Base-by-base conservation (phyloP, 139 green algal species). In the Coccomyxa sp. region DNA sequence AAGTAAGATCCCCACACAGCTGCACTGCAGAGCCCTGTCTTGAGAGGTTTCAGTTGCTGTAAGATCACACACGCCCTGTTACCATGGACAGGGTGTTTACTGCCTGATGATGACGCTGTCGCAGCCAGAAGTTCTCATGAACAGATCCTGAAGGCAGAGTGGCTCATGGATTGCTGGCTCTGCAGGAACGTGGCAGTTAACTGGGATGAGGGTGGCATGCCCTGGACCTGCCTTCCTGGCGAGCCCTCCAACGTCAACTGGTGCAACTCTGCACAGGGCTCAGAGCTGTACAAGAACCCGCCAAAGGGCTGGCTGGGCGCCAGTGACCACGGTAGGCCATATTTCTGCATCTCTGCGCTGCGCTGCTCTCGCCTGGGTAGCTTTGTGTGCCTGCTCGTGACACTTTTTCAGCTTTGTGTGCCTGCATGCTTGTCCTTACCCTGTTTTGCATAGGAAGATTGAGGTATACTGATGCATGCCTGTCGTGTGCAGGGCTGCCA, bases 191-290 rank as follows among this genome's bases (percentile, higher is more conserved):
- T 74, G 33, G 33, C 2, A 8, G 44, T 74, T 12, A 74, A 74
- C 14, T 34, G 29, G 69, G 34, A 74, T 12, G 34, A 50, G 69
- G 69, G 69, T 12, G 69, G 69, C 69, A 40, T 74, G 69, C 69
- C 69, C 12, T 74, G 69, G 69, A 74, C 69, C 34, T 74, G 69
- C 69, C 69, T 74, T 31, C 69, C 34, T 18, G 69, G 69, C 34
- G 69, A 74, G 69, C 69, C 69, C 33, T 3, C 69, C 35, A 44
- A 44, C 22, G 34, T 74, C 34, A 74, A 74, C 14, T 74, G 69
- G 69, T 74, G 69, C 69, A 74, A 74, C 27, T 33, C 14, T 34
- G 69, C 69, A 27, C 33, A 24, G 10, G 69, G 34, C 35, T 33
- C 69, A n/a, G 35, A 74, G 14, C 14, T 74, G 69, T 74, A 74